phyloP scores from a whole-genome alignment of 805 yeast species.

The Ogataea nonfermentans region DNA sequence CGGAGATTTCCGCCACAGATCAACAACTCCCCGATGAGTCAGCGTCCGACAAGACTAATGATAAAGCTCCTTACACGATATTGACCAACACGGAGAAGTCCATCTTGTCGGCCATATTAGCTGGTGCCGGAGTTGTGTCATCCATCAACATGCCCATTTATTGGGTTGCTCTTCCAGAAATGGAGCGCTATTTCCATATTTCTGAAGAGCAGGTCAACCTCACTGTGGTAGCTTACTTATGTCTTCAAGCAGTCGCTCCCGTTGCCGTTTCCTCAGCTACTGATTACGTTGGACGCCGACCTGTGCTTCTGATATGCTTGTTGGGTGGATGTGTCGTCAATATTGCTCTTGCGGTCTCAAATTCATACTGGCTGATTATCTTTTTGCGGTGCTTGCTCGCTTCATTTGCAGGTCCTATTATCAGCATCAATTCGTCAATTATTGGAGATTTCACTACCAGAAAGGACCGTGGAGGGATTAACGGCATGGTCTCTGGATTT shows the following conservation, averaged over 20 bases:
- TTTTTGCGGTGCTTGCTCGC: conserved; percentile 76
- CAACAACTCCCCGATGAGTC: background rate
- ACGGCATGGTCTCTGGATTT: conserved; percentile 64
- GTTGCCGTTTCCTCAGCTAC: conserved; percentile 65
- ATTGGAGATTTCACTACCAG: conserved; percentile 72
- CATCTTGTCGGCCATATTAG: conserved; percentile 40
- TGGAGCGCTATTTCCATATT: conserved; percentile 54
- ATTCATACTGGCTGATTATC: conserved; percentile 58
- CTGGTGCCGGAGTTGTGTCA: conserved; percentile 59
- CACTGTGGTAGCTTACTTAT: conserved; percentile 72
- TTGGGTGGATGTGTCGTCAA: conserved; percentile 57
- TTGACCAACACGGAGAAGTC: conserved; percentile 41
- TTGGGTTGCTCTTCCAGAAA: conserved; percentile 67
- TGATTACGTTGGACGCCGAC: conserved; percentile 72
- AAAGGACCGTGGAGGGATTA: conserved; percentile 65
- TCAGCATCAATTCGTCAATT: conserved; percentile 67
- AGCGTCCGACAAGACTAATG: background rate
- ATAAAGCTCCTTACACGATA: conserved; percentile 40
- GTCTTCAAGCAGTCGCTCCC: conserved; percentile 78
- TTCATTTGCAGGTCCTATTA: conserved; percentile 70
- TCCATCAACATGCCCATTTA: conserved; percentile 74
- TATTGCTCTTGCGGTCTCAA: conserved; percentile 60
- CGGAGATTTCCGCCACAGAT: background rate
- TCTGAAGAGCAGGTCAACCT: conserved; percentile 59
- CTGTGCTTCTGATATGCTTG: conserved; percentile 56